Conservation (phyloP, 441 rosid species). For the Omphalea diandra region DNA sequence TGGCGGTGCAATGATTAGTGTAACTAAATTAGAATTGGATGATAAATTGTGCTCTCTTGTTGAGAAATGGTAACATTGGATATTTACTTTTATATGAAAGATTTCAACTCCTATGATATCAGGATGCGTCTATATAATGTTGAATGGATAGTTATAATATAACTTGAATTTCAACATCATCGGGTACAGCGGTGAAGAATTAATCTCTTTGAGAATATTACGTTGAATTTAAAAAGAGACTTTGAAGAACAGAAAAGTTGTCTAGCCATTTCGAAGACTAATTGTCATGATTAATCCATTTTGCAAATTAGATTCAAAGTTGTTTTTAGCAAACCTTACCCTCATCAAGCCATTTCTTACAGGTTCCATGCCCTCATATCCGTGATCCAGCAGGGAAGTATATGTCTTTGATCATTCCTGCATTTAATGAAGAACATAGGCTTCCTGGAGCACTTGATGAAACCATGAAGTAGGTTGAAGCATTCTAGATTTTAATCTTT, state of each 20-base stretch:
- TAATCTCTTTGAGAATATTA: not conserved
- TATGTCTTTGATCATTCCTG: slow-evolving; percentile 82
- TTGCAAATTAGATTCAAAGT: not conserved
- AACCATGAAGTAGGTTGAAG: slow-evolving; percentile 59
- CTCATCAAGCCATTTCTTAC: slow-evolving; percentile 20
- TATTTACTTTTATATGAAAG: not conserved
- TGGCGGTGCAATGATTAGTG: not conserved
- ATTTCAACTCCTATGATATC: not conserved
- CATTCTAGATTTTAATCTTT: not conserved
- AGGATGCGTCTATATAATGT: not conserved
- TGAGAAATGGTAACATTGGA: not conserved
- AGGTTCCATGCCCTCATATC: slow-evolving; percentile 71
- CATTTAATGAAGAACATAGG: slow-evolving; percentile 85
- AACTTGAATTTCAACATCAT: not conserved
- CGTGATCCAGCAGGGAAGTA: slow-evolving; percentile 80
- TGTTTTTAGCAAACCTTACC: slow-evolving; percentile 3
- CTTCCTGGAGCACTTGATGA: slow-evolving; percentile 92
- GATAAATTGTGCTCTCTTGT: not conserved
- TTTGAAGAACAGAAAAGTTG: not conserved
- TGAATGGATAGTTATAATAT: not conserved
- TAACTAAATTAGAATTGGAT: not conserved
- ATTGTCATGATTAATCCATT: not conserved
- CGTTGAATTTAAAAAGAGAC: not conserved
- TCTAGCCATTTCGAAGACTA: too few species aligned
- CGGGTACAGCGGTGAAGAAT: not conserved